phyloP scores from a whole-genome alignment of 257 asterid species.

The Solanum neorickii region DNA sequence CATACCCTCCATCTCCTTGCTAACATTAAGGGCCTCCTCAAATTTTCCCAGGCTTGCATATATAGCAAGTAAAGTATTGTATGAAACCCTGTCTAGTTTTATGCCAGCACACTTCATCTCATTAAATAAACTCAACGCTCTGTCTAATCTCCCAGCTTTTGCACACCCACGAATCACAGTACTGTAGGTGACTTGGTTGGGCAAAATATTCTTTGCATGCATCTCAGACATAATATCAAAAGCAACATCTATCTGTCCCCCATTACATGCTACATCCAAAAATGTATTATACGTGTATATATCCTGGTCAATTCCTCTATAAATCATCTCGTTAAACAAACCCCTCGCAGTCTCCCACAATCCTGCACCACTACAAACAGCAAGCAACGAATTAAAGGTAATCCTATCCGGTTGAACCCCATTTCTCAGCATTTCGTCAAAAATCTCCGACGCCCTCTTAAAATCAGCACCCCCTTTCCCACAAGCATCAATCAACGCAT shows the following conservation, averaged over 20 bases:
- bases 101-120: constrained; percentile 88
- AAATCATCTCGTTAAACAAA: constrained; percentile 68
- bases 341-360: constrained; percentile 62
- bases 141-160: constrained; percentile 58
- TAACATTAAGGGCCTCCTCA: constrained; percentile 66
- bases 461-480: constrained; percentile 94
- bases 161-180: constrained; percentile 95
- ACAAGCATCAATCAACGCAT: constrained; percentile 89
- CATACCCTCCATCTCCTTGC: constrained; percentile 81
- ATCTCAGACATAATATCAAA: constrained; percentile 72
- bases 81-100: constrained; percentile 71
- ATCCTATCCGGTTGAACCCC: constrained; percentile 86
- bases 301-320: constrained; percentile 71
- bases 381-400: constrained; percentile 83
- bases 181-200: constrained; percentile 84
- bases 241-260: constrained; percentile 73
- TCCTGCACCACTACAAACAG: constrained; percentile 91
- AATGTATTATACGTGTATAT: constrained; percentile 82
- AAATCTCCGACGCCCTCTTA: constrained; percentile 64
- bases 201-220: constrained; percentile 50
- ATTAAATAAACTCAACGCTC: constrained; percentile 57
- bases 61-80: constrained; percentile 71
- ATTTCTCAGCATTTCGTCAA: constrained; percentile 56
- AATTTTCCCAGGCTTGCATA: constrained; percentile 84
- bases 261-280: constrained; percentile 77